Evolutionary conservation across 805 yeast genomes (phyloP), one percentile per base, ranked within the genome.

Genomic region (Starmerella bacillaris): DNA sequence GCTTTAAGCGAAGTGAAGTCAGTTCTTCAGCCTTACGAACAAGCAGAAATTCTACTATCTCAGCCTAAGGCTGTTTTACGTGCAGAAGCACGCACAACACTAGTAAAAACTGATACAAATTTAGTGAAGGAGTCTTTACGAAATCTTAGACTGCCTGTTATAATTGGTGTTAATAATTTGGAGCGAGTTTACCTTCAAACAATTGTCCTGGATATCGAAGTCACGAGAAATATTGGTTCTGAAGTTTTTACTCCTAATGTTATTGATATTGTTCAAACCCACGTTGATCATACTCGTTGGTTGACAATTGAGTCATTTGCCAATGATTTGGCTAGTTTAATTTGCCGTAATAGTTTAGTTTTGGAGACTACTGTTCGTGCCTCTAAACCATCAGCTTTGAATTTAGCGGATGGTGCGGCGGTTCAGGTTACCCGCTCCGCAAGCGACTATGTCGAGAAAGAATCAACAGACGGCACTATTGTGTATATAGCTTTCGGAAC

Each of bases 291-390:
- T n/a, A 68, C 93, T 2, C 71, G 72, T 42, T 89, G 80, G 59
- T 76, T 79, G 49, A 89, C 99, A 0, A 92, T 89, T 1, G 99
- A 89, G 52, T 94, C 95, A 0, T 63, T 89, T 31, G 92, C 79
- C 3, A 67, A 72, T 39, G 67, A 72, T 8, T 75, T 80, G 19
- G 74, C 80, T 3, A 73, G 72, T 42, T 51, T 70, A 31, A 58
- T 74, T 2, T 58, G 68, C 24, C 16, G 22, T 5, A 61, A 63
- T 38, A 43, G 45, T 2, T 5, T 17, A 7, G 60, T 70, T 4
- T 47, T 52, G 4, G 48, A 55, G 17, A 68, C 67, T 1, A 51
- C 53, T 2, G 89, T 78, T 1, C 63, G 62, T 19, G 93, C 83
- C 1, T 68, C 73, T 27, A 89, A 89, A 54, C 86, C 94, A 4